These are phyloP conservation scores for Phytophthora ramorum DNA, from an alignment of 352 stramenopile species.

Conservation along the genomic window DNA sequence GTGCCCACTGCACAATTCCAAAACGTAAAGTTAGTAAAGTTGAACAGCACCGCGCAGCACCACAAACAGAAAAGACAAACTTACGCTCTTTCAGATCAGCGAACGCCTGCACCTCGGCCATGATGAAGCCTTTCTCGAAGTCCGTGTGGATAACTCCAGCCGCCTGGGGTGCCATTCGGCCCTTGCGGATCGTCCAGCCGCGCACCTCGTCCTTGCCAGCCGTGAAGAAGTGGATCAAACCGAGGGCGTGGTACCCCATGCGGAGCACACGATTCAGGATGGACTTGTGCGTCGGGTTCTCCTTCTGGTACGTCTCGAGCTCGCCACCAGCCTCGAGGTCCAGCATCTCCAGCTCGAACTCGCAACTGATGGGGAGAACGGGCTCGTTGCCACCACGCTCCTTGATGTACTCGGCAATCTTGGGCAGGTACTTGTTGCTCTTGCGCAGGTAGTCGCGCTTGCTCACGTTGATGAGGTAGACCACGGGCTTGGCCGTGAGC, in stretches of 20 bases:
- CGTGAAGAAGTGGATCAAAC: conserved; percentile 99
- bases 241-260: conserved; percentile 97
- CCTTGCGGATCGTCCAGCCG: conserved; percentile 99
- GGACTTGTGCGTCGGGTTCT: conserved; percentile 89
- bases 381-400: conserved; percentile 95
- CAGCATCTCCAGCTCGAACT: conserved; percentile 97
- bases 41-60: neutral
- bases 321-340: conserved; percentile 74
- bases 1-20: conserved; percentile 58
- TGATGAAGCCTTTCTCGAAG: conserved; percentile 99
- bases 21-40: conserved; percentile 15
- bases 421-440: conserved; percentile 97
- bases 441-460: conserved; percentile 99
- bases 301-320: conserved; percentile 76
- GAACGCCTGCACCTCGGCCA: conserved; percentile 91
- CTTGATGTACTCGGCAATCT: conserved; percentile 98
- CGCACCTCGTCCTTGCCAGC: conserved; percentile 98
- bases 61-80: conserved; percentile 28
- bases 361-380: conserved; percentile 98
- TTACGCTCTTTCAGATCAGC: conserved; percentile 91
- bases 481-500: conserved; percentile 95
- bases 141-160: conserved; percentile 99
- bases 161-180: conserved; percentile 96
- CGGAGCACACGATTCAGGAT: conserved; percentile 98
- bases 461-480: conserved; percentile 99